Evolutionary conservation across 2,329 filamentous ascomycete species (phyloP), one percentile per base, ranked within the genome.

Genomic region (Sordariomycetes sp.): DNA sequence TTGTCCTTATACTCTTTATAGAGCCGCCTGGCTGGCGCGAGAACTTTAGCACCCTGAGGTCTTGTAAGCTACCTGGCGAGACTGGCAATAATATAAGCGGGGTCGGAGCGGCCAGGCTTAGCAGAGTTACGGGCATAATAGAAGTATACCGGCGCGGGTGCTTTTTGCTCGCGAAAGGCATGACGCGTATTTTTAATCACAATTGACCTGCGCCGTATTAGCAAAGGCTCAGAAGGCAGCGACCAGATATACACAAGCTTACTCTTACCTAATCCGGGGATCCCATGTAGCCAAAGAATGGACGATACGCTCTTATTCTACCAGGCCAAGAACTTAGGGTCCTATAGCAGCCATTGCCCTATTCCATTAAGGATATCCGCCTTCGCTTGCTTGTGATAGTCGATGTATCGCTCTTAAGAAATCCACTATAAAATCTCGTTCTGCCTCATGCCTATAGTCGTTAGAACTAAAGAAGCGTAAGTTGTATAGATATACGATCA

Each of bases 271-370:
- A 46, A 53, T 16, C 52, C 53, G 15, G 45, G 46, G 35, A 51
- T 51, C 3, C 55, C 51, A 42, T 54, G 46, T 7, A 58, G 46
- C 53, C 49, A 57, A 19, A 58, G 37, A 10, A 57, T 47, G 7
- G 49, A 51, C 12, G 46, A 57, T n/a, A 33, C 38, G 39, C 48
- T 53, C 16, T 44, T 38, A 18, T 48, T 36, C 21, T 46, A 44
- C 51, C 47, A 57, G 32, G 34, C 18, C 20, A 33, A 33, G 32
- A 52, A 55, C n/a, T 36, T 35, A n/a, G 30, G 35, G 29, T 48
- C 39, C 14, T 21, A 20, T 7, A 47, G 34, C 5, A 51, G 35
- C 48, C 42, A 50, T 31, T 41, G 19, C 11, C 47, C 44, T 10
- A 45, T 44, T 21, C 39, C 40, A 17, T 31, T 7, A 8, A 51